Conservation (phyloP, 345 rosid species). For the Populus davidiana region DNA sequence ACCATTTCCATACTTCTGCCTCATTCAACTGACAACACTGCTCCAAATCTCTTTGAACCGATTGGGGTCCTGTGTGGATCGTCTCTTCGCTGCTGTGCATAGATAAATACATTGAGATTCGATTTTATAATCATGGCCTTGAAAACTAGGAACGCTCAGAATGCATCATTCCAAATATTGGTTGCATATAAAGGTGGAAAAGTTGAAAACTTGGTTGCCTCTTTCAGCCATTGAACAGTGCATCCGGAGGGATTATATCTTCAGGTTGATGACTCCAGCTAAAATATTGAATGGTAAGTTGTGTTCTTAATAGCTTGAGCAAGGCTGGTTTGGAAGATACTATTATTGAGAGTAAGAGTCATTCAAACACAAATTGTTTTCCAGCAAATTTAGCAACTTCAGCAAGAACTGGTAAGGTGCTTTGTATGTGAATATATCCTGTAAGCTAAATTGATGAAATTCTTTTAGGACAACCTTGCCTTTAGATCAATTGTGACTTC, state of each 20-base stretch:
- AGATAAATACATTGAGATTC: conserved; percentile 36
- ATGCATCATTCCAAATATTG: conserved; percentile 29
- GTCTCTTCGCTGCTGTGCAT: conserved; percentile 59
- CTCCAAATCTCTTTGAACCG: conserved; percentile 58
- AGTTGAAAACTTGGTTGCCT: conserved; percentile 9
- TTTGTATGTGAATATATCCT: too few relatives aligned
- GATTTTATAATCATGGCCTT: too few relatives aligned
- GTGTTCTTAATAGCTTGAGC: not conserved
- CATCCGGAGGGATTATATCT: not conserved
- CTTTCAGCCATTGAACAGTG: not conserved
- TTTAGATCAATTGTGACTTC: too few relatives aligned
- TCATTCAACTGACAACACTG: too few relatives aligned
- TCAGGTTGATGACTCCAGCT: conserved; percentile 11
- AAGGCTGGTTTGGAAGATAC: not conserved
- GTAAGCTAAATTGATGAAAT: too few relatives aligned
- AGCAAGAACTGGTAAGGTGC: too few relatives aligned
- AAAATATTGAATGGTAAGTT: not conserved
- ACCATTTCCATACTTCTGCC: conserved; percentile 52
- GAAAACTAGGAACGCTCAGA: too few relatives aligned
- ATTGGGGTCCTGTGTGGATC: conserved; percentile 37
- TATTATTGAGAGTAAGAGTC: too few relatives aligned
- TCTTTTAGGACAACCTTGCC: too few relatives aligned
- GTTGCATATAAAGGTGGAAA: conserved; percentile 10
- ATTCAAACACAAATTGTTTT: too few relatives aligned
- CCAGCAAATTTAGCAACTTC: too few relatives aligned